A percentile compares a stretch with the other conserved stretches of the same genome.
phyloP scores from a whole-genome alignment of 2,329 filamentous ascomycete genomes.

The Rosellinia necatrix region DNA sequence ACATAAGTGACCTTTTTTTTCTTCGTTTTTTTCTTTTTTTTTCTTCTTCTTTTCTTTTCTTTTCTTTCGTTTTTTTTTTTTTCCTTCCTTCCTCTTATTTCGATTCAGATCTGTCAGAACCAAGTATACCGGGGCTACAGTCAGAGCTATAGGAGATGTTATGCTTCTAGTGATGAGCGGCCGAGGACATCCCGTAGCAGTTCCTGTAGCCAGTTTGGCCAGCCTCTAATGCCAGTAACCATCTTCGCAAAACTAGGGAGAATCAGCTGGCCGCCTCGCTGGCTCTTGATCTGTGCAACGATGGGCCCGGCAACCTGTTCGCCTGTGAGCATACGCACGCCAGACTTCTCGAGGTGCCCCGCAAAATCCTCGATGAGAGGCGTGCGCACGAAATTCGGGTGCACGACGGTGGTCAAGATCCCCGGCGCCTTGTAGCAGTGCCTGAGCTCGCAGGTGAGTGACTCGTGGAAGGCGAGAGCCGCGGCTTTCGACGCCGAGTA shows the following conservation, averaged over 20 bases:
- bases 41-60: too few species aligned
- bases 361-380: slow-evolving; percentile 20
- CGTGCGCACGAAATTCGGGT: slow-evolving; percentile 26
- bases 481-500: slow-evolving; percentile 28
- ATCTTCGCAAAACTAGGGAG: slow-evolving; percentile 2
- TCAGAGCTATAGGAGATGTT: too few species aligned
- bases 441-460: slow-evolving; percentile 25
- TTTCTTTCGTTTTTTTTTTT: too few species aligned
- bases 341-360: slow-evolving; percentile 12
- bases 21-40: too few species aligned
- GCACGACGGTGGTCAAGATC: slow-evolving; percentile 25
- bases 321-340: slow-evolving; percentile 19
- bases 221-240: slow-evolving; percentile 19
- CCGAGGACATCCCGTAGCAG: slow-evolving; percentile 11
- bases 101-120: too few species aligned
- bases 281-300: slow-evolving; percentile 25
- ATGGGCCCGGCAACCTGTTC: slow-evolving; percentile 26
- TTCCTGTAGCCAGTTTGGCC: slow-evolving; percentile 27
- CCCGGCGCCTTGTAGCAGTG: slow-evolving; percentile 23
- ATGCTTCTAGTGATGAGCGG: not conserved
- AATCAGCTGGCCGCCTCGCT: slow-evolving; percentile 23
- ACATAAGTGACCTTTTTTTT: too few species aligned
- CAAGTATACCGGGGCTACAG: too few species aligned
- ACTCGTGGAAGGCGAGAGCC: slow-evolving; percentile 25
- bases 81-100: too few species aligned